These are phyloP conservation scores for Chytriomyces sp. DNA, from an alignment of 192 early-diverging fungal species.

Conservation along the genomic window DNA sequence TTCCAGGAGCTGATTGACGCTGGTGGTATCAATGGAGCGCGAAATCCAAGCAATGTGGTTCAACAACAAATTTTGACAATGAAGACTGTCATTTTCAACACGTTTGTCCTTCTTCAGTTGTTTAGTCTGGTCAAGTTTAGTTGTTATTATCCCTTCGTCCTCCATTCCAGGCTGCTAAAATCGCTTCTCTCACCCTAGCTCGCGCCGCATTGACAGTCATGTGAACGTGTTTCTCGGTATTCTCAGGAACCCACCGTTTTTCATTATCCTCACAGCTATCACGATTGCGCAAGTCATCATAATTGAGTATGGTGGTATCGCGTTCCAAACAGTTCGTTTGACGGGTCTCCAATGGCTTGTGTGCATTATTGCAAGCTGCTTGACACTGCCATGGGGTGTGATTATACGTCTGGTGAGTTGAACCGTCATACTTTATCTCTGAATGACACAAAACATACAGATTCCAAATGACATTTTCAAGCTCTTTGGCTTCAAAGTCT, in stretches of 20 bases:
- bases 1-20: conserved; percentile 29
- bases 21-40: conserved; percentile 15
- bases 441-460: neutral
- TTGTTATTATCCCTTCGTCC: too few relatives aligned
- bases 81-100: conserved; percentile 87
- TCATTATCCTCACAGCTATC: conserved; percentile 31
- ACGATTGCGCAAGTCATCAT: conserved; percentile 40
- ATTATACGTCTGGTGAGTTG: conserved; percentile 75
- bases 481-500: neutral
- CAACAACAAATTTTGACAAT: conserved; percentile 21
- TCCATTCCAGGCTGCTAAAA: too few relatives aligned
- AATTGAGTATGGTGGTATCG: conserved; percentile 40
- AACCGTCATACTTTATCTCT: neutral
- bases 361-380: conserved; percentile 73
- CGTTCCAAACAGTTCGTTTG: conserved; percentile 43
- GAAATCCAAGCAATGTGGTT: neutral
- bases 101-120: conserved; percentile 88
- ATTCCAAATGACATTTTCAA: conserved; percentile 16
- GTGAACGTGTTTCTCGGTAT: conserved; percentile 48
- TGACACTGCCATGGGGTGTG: conserved; percentile 83
- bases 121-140: conserved; percentile 88
- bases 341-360: conserved; percentile 82
- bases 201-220: conserved; percentile 35
- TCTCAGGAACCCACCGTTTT: conserved; percentile 39
- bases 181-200: conserved; percentile 26